Evolutionary conservation across 192 early-diverging fungal genomes (phyloP), one percentile per base, ranked within the genome.

Genomic region (Rhizophagus sp.): DNA sequence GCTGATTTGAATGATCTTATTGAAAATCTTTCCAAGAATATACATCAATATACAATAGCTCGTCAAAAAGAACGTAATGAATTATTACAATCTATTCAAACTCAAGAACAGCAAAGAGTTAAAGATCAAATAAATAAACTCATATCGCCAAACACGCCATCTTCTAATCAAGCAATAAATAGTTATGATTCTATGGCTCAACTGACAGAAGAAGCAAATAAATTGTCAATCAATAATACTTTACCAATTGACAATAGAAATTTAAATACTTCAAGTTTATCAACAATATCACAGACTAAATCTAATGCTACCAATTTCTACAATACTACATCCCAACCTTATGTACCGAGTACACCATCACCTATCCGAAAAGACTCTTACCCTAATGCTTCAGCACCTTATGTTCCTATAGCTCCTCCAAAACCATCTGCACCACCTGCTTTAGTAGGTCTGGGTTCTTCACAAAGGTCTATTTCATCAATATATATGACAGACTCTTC

Each of bases 41-140:
- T 87, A 3, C 82, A 83, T 11, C 86, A 87, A n/a, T 94, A 94
- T 81, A 85, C 88, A 17, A 73, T 85, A 15, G 82, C 88, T 17
- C 87, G 95, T 47, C 84, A 79, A 30, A 83, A 91, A 39, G 94
- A 96, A 75, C 86, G 92, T 24, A 77, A 81, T n/a, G 78, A 84
- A 10, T 81, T 95, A 22, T 84, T 92, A 33, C 84, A 84, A 2
- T 83, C 83, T 12, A 78, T 89, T 36, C 89, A 89, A 34, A 84
- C 86, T 41, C 83, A 89, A 22, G 92, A 94, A 66, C 91, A 93
- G 61, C 86, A 85, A 62, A 75, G 86, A 24, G 76, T 95, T 17
- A 87, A 89, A 47, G 89, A 91, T 33, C 87, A 92, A 79, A 80
- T 96, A 52, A 88, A 87, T 9, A 87, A 82, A 63, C 84, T 85